phyloP scores from a whole-genome alignment of 2,329 filamentous ascomycete species.

The Chaetomiaceae sp. region DNA sequence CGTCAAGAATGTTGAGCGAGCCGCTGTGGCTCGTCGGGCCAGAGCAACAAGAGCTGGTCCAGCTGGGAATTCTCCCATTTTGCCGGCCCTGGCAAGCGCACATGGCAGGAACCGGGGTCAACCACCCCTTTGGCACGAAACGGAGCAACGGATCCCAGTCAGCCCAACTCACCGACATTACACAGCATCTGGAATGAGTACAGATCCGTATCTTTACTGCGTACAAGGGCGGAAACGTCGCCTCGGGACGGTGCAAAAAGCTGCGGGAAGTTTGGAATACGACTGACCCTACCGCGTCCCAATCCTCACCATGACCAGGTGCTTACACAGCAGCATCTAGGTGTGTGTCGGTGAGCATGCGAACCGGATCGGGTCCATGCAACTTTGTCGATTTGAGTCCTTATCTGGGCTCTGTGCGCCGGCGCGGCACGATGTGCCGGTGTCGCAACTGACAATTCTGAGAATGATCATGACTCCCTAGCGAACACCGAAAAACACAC shows the following conservation, averaged over 20 bases:
- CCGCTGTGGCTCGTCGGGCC: too few relatives aligned
- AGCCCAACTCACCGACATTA: background rate
- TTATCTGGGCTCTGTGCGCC: conserved; percentile 3
- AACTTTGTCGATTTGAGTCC: background rate
- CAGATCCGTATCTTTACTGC: background rate
- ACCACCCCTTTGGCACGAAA: conserved; percentile 14
- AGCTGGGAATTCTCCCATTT: conserved; percentile 23
- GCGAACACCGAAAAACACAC: too few relatives aligned
- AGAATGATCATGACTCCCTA: too few relatives aligned
- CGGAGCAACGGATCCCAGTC: conserved; percentile 11
- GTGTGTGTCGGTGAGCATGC: conserved; percentile 7
- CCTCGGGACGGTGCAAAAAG: conserved; percentile 7
- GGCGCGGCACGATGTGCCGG: background rate
- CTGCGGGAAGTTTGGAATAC: conserved; percentile 8
- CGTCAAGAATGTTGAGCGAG: conserved; percentile 13
- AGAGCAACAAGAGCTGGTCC: background rate
- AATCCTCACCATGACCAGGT: background rate
- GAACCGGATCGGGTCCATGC: background rate
- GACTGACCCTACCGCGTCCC: conserved; percentile 1
- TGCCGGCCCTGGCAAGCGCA: conserved; percentile 30
- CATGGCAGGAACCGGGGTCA: conserved; percentile 29
- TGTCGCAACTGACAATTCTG: background rate
- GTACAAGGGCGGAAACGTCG: background rate
- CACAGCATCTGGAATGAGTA: background rate
- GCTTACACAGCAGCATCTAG: conserved; percentile 2